phyloP scores from a whole-genome alignment of 2,329 filamentous ascomycete genomes.

The Triangularia verruculosa region DNA sequence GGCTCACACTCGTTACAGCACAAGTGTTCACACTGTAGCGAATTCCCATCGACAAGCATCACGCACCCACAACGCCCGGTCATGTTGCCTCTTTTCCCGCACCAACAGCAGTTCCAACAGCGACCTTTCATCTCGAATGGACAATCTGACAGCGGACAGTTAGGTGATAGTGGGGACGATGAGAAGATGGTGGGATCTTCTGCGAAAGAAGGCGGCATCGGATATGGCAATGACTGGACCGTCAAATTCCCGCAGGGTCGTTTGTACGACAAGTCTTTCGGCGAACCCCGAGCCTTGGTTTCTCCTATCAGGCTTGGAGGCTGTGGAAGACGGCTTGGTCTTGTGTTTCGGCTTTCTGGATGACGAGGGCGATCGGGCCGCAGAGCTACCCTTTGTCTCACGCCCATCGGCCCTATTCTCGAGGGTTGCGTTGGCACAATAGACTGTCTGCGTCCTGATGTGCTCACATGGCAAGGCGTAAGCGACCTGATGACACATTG shows the following conservation, averaged over 20 bases:
- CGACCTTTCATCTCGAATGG: conserved; percentile 50
- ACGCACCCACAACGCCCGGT: conserved; percentile 49
- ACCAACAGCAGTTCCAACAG: conserved; percentile 56
- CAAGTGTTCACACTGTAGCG: conserved; percentile 52
- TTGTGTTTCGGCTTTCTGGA: conserved; percentile 27
- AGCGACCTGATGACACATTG: conserved; percentile 49
- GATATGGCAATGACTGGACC: conserved; percentile 44
- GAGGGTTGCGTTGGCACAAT: conserved; percentile 41
- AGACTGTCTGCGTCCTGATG: conserved; percentile 43
- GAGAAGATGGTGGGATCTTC: conserved; percentile 30
- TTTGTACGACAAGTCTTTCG: conserved; percentile 30
- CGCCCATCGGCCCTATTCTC: neutral
- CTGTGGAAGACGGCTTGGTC: conserved; percentile 4
- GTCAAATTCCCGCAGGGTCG: conserved; percentile 43
- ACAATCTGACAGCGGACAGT: conserved; percentile 47
- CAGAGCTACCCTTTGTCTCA: conserved; percentile 13
- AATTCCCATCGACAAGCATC: conserved; percentile 50
- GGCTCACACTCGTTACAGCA: conserved; percentile 51
- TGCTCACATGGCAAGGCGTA: conserved; percentile 53
- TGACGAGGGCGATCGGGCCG: conserved; percentile 23
- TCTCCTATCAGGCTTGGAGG: conserved; percentile 16
- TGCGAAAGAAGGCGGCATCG: conserved; percentile 45
- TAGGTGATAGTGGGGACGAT: conserved; percentile 34
- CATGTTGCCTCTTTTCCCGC: conserved; percentile 51
- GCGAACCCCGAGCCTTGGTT: conserved; percentile 10